phyloP scores from a whole-genome alignment of 2,329 filamentous ascomycete genomes.

The Phyllosticta paracitricarpa region DNA sequence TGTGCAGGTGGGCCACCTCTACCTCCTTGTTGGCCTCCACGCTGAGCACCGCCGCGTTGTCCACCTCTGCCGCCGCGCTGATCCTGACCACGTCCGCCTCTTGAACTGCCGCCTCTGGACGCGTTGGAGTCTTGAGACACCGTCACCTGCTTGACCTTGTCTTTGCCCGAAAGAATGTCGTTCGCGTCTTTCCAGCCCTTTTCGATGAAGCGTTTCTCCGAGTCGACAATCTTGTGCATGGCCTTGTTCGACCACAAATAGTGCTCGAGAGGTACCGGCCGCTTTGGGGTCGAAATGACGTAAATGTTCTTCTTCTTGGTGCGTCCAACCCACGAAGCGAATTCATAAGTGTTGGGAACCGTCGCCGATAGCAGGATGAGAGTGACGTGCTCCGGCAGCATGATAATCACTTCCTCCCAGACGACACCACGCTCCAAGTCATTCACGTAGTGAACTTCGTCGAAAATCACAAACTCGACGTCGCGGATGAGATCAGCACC shows the following conservation, averaged over 20 bases:
- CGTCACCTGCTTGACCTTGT: constrained; percentile 58
- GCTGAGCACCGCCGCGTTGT: constrained; percentile 35
- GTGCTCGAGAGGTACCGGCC: constrained; percentile 89
- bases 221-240: constrained; percentile 88
- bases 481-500: constrained; percentile 93
- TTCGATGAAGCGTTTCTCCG: constrained; percentile 84
- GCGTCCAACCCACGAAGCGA: constrained; percentile 94
- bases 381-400: constrained; percentile 95
- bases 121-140: constrained; percentile 33
- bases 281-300: constrained; percentile 93
- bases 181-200: constrained; percentile 94
- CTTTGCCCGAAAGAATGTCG: constrained; percentile 66
- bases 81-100: constrained; percentile 43
- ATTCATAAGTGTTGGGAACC: constrained; percentile 94
- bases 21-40: constrained; percentile 39
- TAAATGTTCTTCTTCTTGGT: constrained; percentile 99
- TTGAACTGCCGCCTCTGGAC: constrained; percentile 39
- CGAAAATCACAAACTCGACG: constrained; percentile 97
- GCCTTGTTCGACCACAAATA: constrained; percentile 92
- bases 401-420: constrained; percentile 99
- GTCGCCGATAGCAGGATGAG: constrained; percentile 92
- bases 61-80: constrained; percentile 43
- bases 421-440: constrained; percentile 92
- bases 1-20: constrained; percentile 42
- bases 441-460: constrained; percentile 98